phyloP scores from a whole-genome alignment of 495 filamentous ascomycete genomes.

The Neurospora tetraspora region DNA sequence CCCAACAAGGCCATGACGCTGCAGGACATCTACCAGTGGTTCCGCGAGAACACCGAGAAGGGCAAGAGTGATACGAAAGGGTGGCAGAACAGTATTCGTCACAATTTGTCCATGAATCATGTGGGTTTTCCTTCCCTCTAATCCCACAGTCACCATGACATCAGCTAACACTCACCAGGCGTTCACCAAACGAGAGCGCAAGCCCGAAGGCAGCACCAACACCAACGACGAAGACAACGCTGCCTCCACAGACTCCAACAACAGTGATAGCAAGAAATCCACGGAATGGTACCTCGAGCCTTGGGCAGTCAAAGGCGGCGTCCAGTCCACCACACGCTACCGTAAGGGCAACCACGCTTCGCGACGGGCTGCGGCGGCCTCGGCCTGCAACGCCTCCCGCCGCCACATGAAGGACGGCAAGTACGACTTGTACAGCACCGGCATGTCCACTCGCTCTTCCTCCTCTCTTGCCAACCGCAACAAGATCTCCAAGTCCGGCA shows the following conservation, averaged over 20 bases:
- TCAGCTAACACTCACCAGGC: slow-evolving; percentile 19
- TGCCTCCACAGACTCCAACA: background rate
- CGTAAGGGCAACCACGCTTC: slow-evolving; percentile 27
- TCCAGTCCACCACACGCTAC: slow-evolving; percentile 39
- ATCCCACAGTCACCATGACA: background rate
- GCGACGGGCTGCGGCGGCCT: slow-evolving; percentile 2
- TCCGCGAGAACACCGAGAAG: slow-evolving; percentile 70
- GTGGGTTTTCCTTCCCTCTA: slow-evolving; percentile 42
- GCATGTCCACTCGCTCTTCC: background rate
- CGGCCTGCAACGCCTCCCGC: background rate
- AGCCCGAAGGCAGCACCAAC: slow-evolving; percentile 2
- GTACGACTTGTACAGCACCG: background rate
- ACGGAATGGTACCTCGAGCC: slow-evolving; percentile 34
- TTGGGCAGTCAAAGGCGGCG: slow-evolving; percentile 28
- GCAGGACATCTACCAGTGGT: slow-evolving; percentile 86
- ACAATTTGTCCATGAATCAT: slow-evolving; percentile 94
- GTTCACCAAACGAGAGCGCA: slow-evolving; percentile 33
- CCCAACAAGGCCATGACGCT: slow-evolving; percentile 61
- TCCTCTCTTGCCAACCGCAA: background rate
- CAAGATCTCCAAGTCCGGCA: background rate
- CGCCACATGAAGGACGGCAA: background rate
- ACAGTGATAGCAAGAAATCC: slow-evolving; percentile 22
- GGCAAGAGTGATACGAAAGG: slow-evolving; percentile 57
- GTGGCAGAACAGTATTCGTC: slow-evolving; percentile 95
- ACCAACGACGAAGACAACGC: slow-evolving; percentile 1